phyloP scores from a whole-genome alignment of 768 basidiomycete species.

The Rubroboletus pulcherrimus region DNA sequence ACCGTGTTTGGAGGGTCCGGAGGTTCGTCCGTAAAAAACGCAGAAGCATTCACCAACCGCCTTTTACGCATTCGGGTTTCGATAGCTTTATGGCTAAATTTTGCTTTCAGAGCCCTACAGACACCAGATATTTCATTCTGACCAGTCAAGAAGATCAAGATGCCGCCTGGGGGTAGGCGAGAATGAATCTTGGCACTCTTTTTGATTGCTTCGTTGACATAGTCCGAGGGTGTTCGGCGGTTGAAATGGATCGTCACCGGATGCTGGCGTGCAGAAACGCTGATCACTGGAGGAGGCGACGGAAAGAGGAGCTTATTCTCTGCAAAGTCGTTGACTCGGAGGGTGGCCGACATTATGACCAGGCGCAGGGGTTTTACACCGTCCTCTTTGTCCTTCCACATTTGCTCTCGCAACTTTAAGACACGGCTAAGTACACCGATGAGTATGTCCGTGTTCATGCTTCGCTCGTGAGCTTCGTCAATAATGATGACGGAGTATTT shows the following conservation, averaged over 20 bases:
- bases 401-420: conserved; percentile 79
- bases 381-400: conserved; percentile 80
- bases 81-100: conserved; percentile 66
- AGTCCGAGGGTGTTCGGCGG: conserved; percentile 80
- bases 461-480: conserved; percentile 97
- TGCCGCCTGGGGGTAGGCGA: conserved; percentile 86
- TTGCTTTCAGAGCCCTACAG: conserved; percentile 75
- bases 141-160: conserved; percentile 91
- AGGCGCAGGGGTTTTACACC: conserved; percentile 82
- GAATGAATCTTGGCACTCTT: conserved; percentile 92
- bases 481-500: conserved; percentile 95
- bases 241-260: conserved; percentile 95
- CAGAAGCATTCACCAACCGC: conserved; percentile 22
- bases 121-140: conserved; percentile 91
- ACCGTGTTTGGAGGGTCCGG: conserved; percentile 13
- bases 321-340: conserved; percentile 89
- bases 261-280: conserved; percentile 86
- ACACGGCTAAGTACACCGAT: conserved; percentile 97
- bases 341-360: conserved; percentile 98
- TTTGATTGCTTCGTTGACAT: conserved; percentile 84
- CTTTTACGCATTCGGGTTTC: conserved; percentile 45
- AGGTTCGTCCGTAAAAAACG: conserved; percentile 27
- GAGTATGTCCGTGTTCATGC: conserved; percentile 96
- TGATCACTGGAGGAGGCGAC: conserved; percentile 85
- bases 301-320: conserved; percentile 81